A percentile compares a stretch with the other conserved stretches of the same genome.
phyloP scores from a whole-genome alignment of 305 asterid species.

The Solanum hybrid region DNA sequence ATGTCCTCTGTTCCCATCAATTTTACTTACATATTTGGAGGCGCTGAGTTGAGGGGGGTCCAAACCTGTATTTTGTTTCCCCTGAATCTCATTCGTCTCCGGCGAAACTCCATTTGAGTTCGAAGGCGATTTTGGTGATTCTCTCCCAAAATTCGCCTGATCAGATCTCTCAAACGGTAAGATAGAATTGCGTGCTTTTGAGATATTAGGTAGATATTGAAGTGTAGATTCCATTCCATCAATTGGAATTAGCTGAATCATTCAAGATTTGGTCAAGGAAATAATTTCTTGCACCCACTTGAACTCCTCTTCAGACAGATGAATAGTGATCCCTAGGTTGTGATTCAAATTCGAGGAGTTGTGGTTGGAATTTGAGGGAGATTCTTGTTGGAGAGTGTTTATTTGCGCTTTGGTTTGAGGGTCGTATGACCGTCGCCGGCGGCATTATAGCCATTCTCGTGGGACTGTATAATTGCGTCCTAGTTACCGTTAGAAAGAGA shows the following conservation, averaged over 20 bases:
- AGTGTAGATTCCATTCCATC: neutral
- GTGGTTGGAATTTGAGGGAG: neutral
- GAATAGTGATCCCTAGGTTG: neutral
- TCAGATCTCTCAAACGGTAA: neutral
- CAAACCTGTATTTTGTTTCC: neutral
- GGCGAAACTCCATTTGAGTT: neutral
- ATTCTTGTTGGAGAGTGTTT: neutral
- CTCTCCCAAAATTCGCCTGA: neutral
- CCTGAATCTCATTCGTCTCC: neutral
- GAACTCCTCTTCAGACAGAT: neutral
- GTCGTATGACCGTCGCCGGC: neutral
- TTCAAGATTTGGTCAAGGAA: neutral
- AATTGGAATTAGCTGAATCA: too few relatives aligned
- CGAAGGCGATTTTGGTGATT: neutral
- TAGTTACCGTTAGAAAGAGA: neutral
- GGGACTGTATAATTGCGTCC: neutral
- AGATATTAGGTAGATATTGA: neutral
- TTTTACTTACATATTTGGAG: neutral
- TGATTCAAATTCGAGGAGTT: neutral
- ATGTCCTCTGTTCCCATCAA: neutral
- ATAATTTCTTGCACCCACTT: neutral
- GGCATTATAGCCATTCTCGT: neutral
- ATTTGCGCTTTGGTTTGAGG: neutral
- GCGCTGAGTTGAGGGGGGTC: neutral
- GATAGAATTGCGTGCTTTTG: neutral